phyloP scores from a whole-genome alignment of 2,329 filamentous ascomycete genomes.

The Teratosphaeria nubilosa region DNA sequence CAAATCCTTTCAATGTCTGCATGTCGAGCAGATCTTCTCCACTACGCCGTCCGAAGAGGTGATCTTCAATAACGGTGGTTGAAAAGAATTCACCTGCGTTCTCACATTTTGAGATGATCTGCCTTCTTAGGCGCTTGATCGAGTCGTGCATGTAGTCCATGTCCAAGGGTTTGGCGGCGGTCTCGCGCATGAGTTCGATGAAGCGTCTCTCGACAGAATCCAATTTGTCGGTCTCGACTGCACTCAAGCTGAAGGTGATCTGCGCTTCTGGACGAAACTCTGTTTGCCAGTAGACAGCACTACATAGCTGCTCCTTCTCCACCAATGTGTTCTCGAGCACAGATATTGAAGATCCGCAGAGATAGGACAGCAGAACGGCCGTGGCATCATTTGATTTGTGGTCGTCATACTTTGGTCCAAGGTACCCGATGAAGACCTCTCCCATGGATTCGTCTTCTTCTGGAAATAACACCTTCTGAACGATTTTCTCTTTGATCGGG shows the following conservation, averaged over 20 bases:
- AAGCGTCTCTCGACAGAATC: constrained; percentile 75
- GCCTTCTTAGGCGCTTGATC: constrained; percentile 68
- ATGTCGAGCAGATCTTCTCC: constrained; percentile 45
- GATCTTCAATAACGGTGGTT: constrained; percentile 79
- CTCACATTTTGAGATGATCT: constrained; percentile 76
- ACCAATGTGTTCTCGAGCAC: constrained; percentile 86
- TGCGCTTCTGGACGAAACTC: constrained; percentile 72
- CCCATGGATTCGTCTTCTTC: constrained; percentile 93
- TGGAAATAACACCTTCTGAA: constrained; percentile 80
- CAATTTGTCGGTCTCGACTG: constrained; percentile 79
- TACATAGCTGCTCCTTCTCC: constrained; percentile 84
- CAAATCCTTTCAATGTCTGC: constrained; percentile 42
- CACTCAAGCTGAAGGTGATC: constrained; percentile 76
- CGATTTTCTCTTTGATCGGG: constrained; percentile 55
- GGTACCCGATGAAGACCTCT: constrained; percentile 75
- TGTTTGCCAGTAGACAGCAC: constrained; percentile 68
- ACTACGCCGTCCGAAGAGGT: constrained; percentile 77
- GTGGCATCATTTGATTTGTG: constrained; percentile 52
- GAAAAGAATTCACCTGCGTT: constrained; percentile 72
- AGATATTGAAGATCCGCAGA: constrained; percentile 87
- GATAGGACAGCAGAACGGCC: constrained; percentile 71
- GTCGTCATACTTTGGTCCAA: constrained; percentile 75
- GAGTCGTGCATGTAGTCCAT: constrained; percentile 87
- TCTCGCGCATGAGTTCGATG: constrained; percentile 71
- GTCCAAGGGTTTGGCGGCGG: constrained; percentile 69